These are phyloP conservation scores for Adansonia madagascariensis DNA, from an alignment of 441 rosid species.

Conservation along the genomic window DNA sequence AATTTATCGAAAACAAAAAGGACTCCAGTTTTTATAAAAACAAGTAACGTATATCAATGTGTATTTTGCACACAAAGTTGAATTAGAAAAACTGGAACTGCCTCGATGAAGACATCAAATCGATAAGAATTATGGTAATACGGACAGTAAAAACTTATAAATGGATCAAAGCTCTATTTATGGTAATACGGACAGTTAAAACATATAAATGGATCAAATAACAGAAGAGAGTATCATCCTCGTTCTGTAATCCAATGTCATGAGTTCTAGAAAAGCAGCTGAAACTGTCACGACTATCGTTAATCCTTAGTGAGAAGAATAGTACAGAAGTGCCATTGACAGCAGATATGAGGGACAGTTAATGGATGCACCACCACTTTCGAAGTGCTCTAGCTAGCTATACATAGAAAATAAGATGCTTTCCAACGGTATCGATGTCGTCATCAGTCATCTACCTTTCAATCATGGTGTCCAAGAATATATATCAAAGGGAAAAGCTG, in stretches of 20 bases:
- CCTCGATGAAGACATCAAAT: too few species aligned
- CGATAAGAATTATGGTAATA: too few species aligned
- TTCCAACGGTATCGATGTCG: slow-evolving; percentile 52
- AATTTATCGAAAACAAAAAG: too few species aligned
- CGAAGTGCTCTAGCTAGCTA: slow-evolving; percentile 22
- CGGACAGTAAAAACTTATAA: too few species aligned
- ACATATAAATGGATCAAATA: too few species aligned
- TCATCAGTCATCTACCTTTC: slow-evolving; percentile 42
- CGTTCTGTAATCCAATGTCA: too few species aligned
- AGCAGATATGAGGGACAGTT: slow-evolving; percentile 21
- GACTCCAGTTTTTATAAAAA: background rate
- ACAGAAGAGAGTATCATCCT: too few species aligned
- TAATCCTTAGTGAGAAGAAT: too few species aligned
- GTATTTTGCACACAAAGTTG: background rate
- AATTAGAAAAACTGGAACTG: background rate
- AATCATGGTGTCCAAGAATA: slow-evolving; percentile 34
- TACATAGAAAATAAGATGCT: slow-evolving; percentile 37
- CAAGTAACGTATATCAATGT: background rate
- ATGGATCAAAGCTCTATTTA: too few species aligned
- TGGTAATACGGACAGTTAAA: too few species aligned
- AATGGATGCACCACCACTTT: slow-evolving; percentile 22
- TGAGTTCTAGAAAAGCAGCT: too few species aligned
- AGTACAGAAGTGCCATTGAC: background rate
- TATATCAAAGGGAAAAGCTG: background rate
- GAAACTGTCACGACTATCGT: too few species aligned